Evolutionary conservation across 192 early-diverging fungal species (phyloP).

Genomic region (Cladochytrium replicatum): DNA sequence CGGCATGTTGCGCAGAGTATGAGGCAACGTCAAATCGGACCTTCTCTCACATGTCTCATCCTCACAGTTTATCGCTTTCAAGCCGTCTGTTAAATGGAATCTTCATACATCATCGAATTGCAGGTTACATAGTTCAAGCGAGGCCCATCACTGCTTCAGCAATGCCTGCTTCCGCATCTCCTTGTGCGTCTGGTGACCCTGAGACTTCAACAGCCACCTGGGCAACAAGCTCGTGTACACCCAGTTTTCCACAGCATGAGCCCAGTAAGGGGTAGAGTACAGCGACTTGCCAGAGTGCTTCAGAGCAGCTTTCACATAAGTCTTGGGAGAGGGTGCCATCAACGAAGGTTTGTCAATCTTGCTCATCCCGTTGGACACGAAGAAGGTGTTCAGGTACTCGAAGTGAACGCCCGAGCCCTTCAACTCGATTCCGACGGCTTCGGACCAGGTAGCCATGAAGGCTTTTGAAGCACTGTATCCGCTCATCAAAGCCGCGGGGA

Average conservation of each 20-base stretch:
- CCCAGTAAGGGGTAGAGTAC: slow-evolving; percentile 41
- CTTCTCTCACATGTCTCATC: too few relatives aligned
- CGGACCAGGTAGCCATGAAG: slow-evolving; percentile 70
- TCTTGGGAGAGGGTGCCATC: slow-evolving; percentile 57
- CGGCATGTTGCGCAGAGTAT: too few relatives aligned
- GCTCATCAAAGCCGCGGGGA: slow-evolving; percentile 64
- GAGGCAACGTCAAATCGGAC: too few relatives aligned
- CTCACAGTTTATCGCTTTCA: too few relatives aligned
- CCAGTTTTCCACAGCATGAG: slow-evolving; percentile 52
- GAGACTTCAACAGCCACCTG: slow-evolving; percentile 42
- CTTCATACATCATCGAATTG: too few relatives aligned
- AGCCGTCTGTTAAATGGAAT: too few relatives aligned
- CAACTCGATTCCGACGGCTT: slow-evolving; percentile 67
- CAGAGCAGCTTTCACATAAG: slow-evolving; percentile 60
- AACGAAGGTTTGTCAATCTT: slow-evolving; percentile 61
- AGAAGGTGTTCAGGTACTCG: slow-evolving; percentile 78
- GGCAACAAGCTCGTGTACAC: slow-evolving; percentile 42
- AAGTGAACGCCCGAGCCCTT: slow-evolving; percentile 54
- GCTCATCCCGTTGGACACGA: slow-evolving; percentile 81
- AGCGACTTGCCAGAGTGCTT: slow-evolving; percentile 54
- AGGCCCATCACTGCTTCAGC: too few relatives aligned
- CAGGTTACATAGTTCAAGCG: too few relatives aligned
- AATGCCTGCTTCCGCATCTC: slow-evolving; percentile 54
- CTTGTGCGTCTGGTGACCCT: slow-evolving; percentile 32
- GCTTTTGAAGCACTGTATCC: slow-evolving; percentile 82